Percentiles rank a stretch among this genome's conserved stretches.
These are phyloP conservation scores for Plasmopara viticola DNA, from an alignment of 352 stramenopile species.

Conservation along the genomic window DNA sequence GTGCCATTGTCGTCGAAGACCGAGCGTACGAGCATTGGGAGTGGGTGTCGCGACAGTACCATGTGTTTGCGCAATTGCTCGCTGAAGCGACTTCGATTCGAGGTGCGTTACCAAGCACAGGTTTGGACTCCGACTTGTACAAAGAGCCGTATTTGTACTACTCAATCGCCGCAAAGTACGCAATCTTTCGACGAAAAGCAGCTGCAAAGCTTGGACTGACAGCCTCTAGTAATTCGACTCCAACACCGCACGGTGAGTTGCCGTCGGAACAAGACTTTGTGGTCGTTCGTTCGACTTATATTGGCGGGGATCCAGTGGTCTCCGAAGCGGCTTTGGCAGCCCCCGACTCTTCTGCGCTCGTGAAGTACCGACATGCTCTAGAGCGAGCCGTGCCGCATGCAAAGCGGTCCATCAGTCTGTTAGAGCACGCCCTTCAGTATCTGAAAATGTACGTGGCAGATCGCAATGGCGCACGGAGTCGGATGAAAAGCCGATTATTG, in stretches of 20 bases:
- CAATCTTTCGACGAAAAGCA: constrained; percentile 64
- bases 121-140: constrained; percentile 74
- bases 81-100: constrained; percentile 65
- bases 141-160: constrained; percentile 87
- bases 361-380: constrained; percentile 58
- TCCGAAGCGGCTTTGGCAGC: constrained; percentile 32
- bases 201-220: constrained; percentile 50
- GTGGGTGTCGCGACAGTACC: constrained; percentile 81
- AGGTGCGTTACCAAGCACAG: constrained; percentile 40
- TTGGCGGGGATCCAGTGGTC: constrained; percentile 64
- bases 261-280: constrained; percentile 51
- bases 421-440: constrained; percentile 75
- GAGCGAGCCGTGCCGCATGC: constrained; percentile 61
- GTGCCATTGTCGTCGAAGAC: constrained; percentile 44
- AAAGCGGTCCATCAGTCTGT: constrained; percentile 61
- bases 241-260: constrained; percentile 14
- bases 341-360: constrained; percentile 50
- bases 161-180: constrained; percentile 79
- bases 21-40: constrained; percentile 79
- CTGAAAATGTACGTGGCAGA: constrained; percentile 60
- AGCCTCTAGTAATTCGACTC: constrained; percentile 11
- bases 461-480: constrained; percentile 52
- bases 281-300: constrained; percentile 62
- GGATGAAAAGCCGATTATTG: constrained; percentile 70
- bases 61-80: constrained; percentile 82